Base-by-base conservation (phyloP, 2,329 filamentous ascomycete genomes). In the Fusarium sp. region DNA sequence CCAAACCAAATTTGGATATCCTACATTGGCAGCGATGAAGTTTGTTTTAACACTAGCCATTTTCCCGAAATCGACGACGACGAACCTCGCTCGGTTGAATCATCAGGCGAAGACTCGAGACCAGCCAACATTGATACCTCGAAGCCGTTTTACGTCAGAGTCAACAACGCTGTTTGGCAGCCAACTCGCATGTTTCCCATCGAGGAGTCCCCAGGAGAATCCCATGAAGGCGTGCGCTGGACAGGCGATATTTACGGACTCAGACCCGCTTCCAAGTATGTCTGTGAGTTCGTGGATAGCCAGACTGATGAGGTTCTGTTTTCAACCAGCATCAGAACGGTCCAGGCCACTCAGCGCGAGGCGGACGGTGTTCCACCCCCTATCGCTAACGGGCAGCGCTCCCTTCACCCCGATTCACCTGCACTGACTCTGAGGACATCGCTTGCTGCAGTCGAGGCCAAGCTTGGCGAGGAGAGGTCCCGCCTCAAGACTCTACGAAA, bases 111-210 rank as follows among this genome's bases (percentile, higher is more conserved):
- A 67, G 66, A 70, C 72, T 70, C 76, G 68, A 76, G 67, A 70
- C 78, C 80, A 1, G 77, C 85, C 15, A 86, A 85, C 5, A 85
- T 91, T 53, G 90, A 93, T 76, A 84, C 83, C 63, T 85, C 87
- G 33, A 94, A 93, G 76, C 92, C 91, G 7, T 94, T 94, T 75
- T 93, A 89, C 75, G 90, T 94, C 55, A 86, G 89, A 66, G 87
- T 95, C 69, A 94, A 95, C 77, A 90, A 92, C 49, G 91, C 91
- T 11, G 85, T 89, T 63, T 95, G 92, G 92, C 91, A 91, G 74
- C 91, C 91, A 3, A 92, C 90, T 13, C 86, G 90, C 69, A 93
- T 94, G 73, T 85, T 85, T 58, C 81, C 84, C 29, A 79, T 86
- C 35, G 72, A 78, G 21, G 74, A 79, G 43, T 64, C 66, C 17